Base-by-base conservation (phyloP, 495 filamentous ascomycete genomes). In the Aspergillus biplanus region DNA sequence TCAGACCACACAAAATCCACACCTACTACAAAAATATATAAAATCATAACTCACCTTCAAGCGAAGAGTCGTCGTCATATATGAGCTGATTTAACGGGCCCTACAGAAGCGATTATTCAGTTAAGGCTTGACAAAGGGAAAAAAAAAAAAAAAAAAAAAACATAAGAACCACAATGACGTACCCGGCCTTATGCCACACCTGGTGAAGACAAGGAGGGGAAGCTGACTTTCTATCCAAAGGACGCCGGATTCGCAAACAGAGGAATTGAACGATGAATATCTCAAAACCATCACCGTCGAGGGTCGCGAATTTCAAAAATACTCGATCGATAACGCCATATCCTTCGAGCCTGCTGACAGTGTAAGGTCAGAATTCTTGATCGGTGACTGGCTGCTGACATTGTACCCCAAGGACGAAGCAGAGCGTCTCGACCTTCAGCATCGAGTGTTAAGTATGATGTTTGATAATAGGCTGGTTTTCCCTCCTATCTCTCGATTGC, bases 291-390 rank as follows among this genome's bases (percentile, higher is more conserved):
- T 92, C 35, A 77, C 78, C n/a, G 77, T 90, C 66, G 82, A 90
- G 67, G 86, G 86, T 69, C 83, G 91, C 68, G 81, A 83, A 31
- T 95, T 86, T 75, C 91, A 95, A 67, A 85, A 84, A 68, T 88
- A 86, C 75, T 86, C 91, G 33, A 75, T 97, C 59, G 86, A 91
- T 37, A 83, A 91, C 61, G 79, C 78, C 39, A 86, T 88, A 65
- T 93, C 92, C 67, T 90, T 92, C 65, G 86, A 87, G 35, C 94
- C 94, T 2, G 81, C 95, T 21, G 94, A 98, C 75, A 89, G 94
- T 79, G 94, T 96, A 82, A 73, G 79, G 42, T n/a, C 16, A n/a
- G 21, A 4, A 8, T 15, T 31, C 8, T 31, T 54, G 33, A 33
- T 48, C 6, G 5, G 35, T 32, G n/a, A 3, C 16, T 49, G 31